These are phyloP conservation scores for Fusarium lyarnte DNA, from an alignment of 2,329 filamentous ascomycete species.

Conservation along the genomic window DNA sequence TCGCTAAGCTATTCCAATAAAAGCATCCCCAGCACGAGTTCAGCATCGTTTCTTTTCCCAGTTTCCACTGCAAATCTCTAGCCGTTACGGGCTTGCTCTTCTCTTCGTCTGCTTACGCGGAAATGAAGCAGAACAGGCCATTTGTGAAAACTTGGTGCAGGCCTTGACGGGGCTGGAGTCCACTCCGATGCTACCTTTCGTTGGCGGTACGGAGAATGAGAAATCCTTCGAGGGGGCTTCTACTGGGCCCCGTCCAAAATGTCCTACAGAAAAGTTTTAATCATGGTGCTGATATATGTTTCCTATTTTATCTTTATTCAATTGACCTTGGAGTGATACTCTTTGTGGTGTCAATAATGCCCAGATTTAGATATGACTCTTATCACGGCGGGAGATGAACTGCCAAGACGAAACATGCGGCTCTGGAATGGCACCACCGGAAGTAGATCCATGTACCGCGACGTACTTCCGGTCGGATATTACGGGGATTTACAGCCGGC, in stretches of 20 bases:
- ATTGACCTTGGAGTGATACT: too few species aligned
- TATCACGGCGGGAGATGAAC: background rate
- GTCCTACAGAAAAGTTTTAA: background rate
- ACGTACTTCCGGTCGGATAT: background rate
- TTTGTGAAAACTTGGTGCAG: background rate
- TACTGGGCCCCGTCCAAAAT: background rate
- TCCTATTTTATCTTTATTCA: too few species aligned
- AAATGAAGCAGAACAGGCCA: conserved; percentile 9
- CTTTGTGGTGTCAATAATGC: background rate
- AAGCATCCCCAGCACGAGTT: too few species aligned
- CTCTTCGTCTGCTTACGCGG: background rate
- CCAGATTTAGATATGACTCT: background rate
- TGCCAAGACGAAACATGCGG: conserved; percentile 10
- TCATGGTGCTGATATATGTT: too few species aligned
- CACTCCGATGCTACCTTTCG: conserved; percentile 13
- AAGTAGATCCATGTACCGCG: background rate
- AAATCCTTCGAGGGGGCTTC: background rate
- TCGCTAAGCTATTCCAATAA: background rate
- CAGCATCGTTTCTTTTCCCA: background rate
- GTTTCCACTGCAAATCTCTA: background rate
- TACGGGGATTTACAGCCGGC: background rate
- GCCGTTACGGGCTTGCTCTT: background rate
- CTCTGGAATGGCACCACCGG: background rate
- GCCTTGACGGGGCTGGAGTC: background rate
- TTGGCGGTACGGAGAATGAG: background rate